Percentiles rank a stretch among this genome's conserved stretches.
phyloP scores from a whole-genome alignment of 2,329 filamentous ascomycete species.

The Ceratocystiopsis sp. region DNA sequence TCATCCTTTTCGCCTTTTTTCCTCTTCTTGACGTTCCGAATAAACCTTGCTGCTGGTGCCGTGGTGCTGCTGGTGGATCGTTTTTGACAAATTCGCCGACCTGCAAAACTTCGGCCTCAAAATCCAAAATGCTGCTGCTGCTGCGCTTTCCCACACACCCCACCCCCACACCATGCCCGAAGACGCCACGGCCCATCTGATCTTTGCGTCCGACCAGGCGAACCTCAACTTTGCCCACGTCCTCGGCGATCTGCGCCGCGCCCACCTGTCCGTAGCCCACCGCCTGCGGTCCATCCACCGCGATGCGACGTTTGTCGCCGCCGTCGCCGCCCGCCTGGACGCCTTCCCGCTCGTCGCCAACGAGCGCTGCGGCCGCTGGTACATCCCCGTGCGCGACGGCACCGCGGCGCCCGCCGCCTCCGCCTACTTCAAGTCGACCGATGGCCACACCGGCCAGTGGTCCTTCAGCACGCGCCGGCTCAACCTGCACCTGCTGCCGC shows the following conservation, averaged over 20 bases:
- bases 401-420: conserved; percentile 43
- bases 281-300: conserved; percentile 61
- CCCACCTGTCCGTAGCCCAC: conserved; percentile 64
- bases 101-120: too few relatives aligned
- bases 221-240: conserved; percentile 52
- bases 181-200: conserved; percentile 22
- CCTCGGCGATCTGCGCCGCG: conserved; percentile 55
- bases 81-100: too few relatives aligned
- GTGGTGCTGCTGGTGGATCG: too few relatives aligned
- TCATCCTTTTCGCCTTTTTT: too few relatives aligned
- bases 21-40: too few relatives aligned
- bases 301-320: conserved; percentile 59
- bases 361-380: conserved; percentile 93
- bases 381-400: conserved; percentile 41
- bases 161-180: conserved; percentile 10
- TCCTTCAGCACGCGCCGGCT: conserved; percentile 69
- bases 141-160: too few relatives aligned
- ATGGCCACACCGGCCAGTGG: conserved; percentile 86
- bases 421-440: conserved; percentile 95
- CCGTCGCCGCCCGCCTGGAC: conserved; percentile 35
- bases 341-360: conserved; percentile 61
- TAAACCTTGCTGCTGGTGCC: too few relatives aligned
- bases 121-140: too few relatives aligned
- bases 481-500: conserved; percentile 63
- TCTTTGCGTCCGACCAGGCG: conserved; percentile 31